phyloP scores from a whole-genome alignment of 148 eudicot genomes.

The Rhododendron williamsianum region DNA sequence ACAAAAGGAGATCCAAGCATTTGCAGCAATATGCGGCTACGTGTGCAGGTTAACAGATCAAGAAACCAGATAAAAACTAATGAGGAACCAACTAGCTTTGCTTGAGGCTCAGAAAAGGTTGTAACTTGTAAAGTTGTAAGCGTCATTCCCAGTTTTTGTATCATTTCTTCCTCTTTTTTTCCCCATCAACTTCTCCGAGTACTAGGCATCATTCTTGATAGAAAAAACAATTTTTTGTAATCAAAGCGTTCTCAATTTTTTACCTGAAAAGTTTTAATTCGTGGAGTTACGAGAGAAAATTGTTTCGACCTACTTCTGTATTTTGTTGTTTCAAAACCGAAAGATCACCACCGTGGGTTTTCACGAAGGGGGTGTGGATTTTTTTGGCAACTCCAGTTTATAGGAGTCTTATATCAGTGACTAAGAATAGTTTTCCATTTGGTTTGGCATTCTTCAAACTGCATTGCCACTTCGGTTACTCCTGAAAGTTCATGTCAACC shows the following conservation, averaged over 20 bases:
- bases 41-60: conserved; percentile 4
- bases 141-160: background rate
- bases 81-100: background rate
- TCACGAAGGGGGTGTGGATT: too few relatives aligned
- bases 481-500: background rate
- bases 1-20: conserved; percentile 59
- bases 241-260: background rate
- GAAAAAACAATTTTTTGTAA: background rate
- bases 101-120: background rate
- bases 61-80: background rate
- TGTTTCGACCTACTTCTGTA: too few relatives aligned
- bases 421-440: background rate
- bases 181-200: background rate
- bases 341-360: too few relatives aligned
- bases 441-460: background rate
- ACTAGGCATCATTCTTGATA: background rate
- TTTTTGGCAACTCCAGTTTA: too few relatives aligned
- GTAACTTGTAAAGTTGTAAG: conserved; percentile 1
- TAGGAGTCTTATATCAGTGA: too few relatives aligned
- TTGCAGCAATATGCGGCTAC: conserved; percentile 51
- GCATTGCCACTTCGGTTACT: background rate
- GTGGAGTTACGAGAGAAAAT: too few relatives aligned
- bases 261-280: background rate
- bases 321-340: too few relatives aligned
- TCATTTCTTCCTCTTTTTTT: background rate